Conservation (phyloP, 139 green algal genomes). For the Edaphochlamys debaryana region DNA sequence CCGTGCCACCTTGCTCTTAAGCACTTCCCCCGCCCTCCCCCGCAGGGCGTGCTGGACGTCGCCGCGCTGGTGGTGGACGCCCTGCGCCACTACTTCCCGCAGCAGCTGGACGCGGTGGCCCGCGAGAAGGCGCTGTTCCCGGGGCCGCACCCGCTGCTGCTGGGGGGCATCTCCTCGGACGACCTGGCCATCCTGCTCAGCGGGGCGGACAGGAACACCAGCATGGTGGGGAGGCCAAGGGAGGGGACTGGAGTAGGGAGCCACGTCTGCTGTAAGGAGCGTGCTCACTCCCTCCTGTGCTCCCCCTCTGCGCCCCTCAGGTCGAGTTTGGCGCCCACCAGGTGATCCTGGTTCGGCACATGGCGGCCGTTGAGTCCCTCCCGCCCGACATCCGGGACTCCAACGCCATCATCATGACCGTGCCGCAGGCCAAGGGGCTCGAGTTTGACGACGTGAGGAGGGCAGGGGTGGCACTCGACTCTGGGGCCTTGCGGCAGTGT, state of each 20-base stretch:
- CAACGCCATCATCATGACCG: constrained; percentile 76
- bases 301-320: no score
- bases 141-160: constrained; percentile 70
- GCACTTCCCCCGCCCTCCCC: no score
- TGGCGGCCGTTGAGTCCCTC: constrained; percentile 54
- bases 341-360: constrained; percentile 75
- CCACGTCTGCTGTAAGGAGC: no score
- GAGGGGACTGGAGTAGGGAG: no score
- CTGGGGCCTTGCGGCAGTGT: not conserved
- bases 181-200: constrained; percentile 72
- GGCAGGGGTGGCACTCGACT: not conserved
- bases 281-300: no score
- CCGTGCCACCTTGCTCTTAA: no score
- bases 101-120: constrained; percentile 62
- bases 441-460: constrained; percentile 77
- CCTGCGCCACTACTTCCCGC: constrained; percentile 71
- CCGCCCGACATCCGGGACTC: constrained; percentile 56
- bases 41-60: constrained; percentile 74
- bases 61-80: constrained; percentile 71
- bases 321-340: constrained; percentile 84
- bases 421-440: constrained; percentile 77
- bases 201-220: constrained; percentile 51
- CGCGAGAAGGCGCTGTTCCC: constrained; percentile 74
- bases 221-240: no score
- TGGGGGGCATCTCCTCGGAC: constrained; percentile 42